phyloP scores from a whole-genome alignment of 345 rosid genomes.

The Kernera saxatilis region DNA sequence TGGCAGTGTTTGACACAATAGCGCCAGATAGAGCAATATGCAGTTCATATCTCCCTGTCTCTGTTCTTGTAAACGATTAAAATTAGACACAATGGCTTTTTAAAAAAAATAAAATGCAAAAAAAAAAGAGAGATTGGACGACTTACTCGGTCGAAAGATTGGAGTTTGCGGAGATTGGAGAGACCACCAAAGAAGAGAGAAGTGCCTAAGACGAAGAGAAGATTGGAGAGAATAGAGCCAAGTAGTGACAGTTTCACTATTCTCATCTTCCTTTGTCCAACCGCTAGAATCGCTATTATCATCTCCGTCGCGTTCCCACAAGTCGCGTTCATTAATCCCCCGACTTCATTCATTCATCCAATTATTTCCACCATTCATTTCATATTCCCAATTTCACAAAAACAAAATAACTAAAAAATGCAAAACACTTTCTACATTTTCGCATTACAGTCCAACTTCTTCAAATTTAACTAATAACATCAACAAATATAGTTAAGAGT shows the following conservation, averaged over 20 bases:
- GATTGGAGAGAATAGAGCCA: conserved; percentile 90
- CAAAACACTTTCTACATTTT: not conserved
- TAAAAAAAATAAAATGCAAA: too few relatives aligned
- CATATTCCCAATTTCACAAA: not conserved
- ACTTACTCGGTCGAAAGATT: conserved; percentile 70
- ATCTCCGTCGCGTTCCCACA: conserved; percentile 95
- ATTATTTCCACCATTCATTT: not conserved
- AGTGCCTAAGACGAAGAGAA: conserved; percentile 79
- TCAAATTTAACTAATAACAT: too few relatives aligned
- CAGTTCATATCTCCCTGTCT: conserved; percentile 85
- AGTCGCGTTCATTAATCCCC: conserved; percentile 90
- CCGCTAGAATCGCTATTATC: conserved; percentile 87
- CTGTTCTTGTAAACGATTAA: conserved; percentile 36
- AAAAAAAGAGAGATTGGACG: not conserved
- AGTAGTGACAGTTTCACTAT: conserved; percentile 76
- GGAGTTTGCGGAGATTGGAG: conserved; percentile 69
- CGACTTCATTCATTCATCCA: conserved; percentile 48
- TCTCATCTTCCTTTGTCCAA: conserved; percentile 55
- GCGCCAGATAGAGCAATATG: conserved; percentile 57
- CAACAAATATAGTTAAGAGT: too few relatives aligned
- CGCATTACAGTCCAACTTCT: not conserved
- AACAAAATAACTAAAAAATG: not conserved
- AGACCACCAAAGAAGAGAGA: conserved; percentile 84
- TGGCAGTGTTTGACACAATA: conserved; percentile 78
- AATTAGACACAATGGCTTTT: too few relatives aligned